Evolutionary conservation across 148 eudicot species (phyloP).

Genomic region (Oxyria digyna): DNA sequence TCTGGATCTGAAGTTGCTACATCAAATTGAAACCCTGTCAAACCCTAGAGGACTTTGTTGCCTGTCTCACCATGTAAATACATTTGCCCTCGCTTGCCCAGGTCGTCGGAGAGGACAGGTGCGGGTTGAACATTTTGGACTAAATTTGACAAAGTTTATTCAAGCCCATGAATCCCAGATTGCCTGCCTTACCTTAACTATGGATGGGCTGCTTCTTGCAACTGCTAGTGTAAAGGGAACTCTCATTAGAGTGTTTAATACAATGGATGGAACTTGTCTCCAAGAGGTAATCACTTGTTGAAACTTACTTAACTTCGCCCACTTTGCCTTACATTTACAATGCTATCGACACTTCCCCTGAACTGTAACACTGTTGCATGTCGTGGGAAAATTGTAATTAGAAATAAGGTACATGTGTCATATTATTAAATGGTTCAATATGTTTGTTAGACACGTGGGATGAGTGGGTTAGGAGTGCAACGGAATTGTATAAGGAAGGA

Average conservation of each 20-base stretch:
- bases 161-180: constrained; percentile 84
- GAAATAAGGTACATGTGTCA: no score
- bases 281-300: constrained; percentile 64
- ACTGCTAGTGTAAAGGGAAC: constrained; percentile 93
- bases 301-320: background rate
- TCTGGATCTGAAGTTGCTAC: constrained; percentile 75
- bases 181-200: constrained; percentile 75
- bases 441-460: no score
- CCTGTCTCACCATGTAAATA: constrained; percentile 69
- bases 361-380: background rate
- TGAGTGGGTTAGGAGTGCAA: no score
- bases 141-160: constrained; percentile 64
- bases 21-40: constrained; percentile 79
- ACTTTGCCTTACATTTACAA: background rate
- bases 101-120: constrained; percentile 85
- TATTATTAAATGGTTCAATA: no score
- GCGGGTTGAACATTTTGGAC: constrained; percentile 90
- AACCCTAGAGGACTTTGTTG: constrained; percentile 92
- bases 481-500: no score
- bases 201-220: constrained; percentile 95
- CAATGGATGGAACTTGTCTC: constrained; percentile 88
- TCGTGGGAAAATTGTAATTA: no score
- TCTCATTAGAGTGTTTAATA: constrained; percentile 74
- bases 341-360: background rate
- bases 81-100: constrained; percentile 84